phyloP scores from a whole-genome alignment of 139 green algal genomes.

The Micractinium conductrix region DNA sequence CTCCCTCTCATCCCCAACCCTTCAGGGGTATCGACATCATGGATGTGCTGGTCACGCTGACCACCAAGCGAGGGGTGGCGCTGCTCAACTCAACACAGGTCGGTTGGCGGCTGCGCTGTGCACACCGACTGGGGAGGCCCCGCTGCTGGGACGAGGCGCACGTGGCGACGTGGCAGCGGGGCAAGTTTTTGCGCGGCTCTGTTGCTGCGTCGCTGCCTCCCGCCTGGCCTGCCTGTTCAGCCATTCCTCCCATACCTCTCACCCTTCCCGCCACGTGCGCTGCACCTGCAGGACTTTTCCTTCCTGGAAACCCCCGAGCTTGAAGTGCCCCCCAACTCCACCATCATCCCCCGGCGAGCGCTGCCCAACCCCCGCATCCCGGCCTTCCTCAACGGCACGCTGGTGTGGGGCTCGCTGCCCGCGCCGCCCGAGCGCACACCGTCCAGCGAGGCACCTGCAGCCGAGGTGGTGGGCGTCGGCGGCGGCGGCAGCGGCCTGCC shows the following conservation, averaged over 20 bases:
- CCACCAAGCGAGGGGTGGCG: constrained; percentile 45
- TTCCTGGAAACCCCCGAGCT: constrained; percentile 59
- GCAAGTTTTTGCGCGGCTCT: too few species aligned
- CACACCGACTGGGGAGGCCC: neutral
- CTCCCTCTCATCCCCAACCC: neutral
- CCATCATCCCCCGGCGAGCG: constrained; percentile 57
- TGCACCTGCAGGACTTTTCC: constrained; percentile 58
- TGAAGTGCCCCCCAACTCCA: neutral
- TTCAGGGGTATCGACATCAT: constrained; percentile 31
- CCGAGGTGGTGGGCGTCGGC: neutral
- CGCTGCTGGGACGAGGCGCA: neutral
- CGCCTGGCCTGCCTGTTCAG: neutral
- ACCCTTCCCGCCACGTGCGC: neutral
- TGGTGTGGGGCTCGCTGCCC: constrained; percentile 67
- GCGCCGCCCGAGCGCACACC: neutral
- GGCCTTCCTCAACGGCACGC: constrained; percentile 47
- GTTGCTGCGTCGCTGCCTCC: neutral
- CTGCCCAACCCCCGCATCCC: constrained; percentile 64
- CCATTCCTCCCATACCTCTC: neutral
- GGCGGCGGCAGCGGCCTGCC: constrained; percentile 5
- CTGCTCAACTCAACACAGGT: constrained; percentile 52
- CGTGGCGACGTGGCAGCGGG: neutral
- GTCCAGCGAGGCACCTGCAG: neutral
- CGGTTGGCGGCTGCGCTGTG: neutral
- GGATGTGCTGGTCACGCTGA: constrained; percentile 48